These are phyloP conservation scores for Mortierella sp. DNA, from an alignment of 371 early-diverging fungal genomes.

Conservation along the genomic window DNA sequence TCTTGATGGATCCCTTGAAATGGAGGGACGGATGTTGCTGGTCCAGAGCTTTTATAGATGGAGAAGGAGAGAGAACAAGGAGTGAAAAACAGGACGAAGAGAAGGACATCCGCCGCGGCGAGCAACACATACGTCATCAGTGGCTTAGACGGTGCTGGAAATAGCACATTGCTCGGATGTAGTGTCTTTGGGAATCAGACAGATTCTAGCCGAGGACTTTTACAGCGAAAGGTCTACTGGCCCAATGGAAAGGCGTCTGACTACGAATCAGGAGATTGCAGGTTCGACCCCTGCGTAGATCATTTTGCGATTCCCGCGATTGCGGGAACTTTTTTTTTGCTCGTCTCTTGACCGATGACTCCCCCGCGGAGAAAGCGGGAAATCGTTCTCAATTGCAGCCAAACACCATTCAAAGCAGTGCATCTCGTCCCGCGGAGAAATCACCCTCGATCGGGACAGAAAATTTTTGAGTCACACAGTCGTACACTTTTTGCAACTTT, in stretches of 20 bases:
- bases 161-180: too few species aligned
- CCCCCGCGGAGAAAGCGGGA: too few species aligned
- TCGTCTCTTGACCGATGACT: too few species aligned
- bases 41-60: constrained; percentile 17
- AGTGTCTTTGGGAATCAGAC: not conserved
- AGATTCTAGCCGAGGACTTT: not conserved
- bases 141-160: not conserved
- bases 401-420: too few species aligned
- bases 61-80: constrained; percentile 20
- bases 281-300: constrained; percentile 26
- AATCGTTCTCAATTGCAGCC: too few species aligned
- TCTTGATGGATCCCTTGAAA: constrained; percentile 14
- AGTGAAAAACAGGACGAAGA: constrained; percentile 15
- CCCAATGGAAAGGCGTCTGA: constrained; percentile 9
- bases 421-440: too few species aligned
- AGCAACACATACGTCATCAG: not conserved
- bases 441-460: too few species aligned
- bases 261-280: constrained; percentile 5
- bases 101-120: not conserved
- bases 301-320: constrained; percentile 1
- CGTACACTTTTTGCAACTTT: too few species aligned
- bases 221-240: constrained; percentile 5
- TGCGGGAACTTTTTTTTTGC: constrained; percentile 1
- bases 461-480: too few species aligned
- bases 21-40: constrained; percentile 7